These are phyloP conservation scores for Geranium brycei DNA, from an alignment of 345 rosid genomes.

Conservation along the genomic window DNA sequence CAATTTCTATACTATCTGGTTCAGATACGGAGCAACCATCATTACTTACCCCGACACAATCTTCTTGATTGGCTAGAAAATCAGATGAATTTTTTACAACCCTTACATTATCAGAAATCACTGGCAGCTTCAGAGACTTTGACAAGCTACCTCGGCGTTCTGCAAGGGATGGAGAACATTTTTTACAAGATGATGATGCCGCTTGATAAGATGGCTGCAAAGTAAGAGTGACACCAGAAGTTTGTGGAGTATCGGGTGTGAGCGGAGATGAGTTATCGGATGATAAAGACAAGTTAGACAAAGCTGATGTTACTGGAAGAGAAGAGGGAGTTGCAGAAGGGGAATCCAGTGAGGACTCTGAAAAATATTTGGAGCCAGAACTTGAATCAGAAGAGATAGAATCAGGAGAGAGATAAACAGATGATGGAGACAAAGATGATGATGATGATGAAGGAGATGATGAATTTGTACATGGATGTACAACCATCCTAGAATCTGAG, in stretches of 20 bases:
- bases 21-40: constrained; percentile 25
- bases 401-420: constrained; percentile 69
- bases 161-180: constrained; percentile 58
- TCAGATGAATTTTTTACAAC: constrained; percentile 14
- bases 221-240: constrained; percentile 20
- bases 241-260: constrained; percentile 19
- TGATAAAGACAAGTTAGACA: constrained; percentile 30
- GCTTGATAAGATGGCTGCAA: constrained; percentile 21
- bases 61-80: constrained; percentile 19
- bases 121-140: constrained; percentile 62
- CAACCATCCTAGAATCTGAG: constrained; percentile 90
- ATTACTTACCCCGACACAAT: constrained; percentile 16
- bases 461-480: constrained; percentile 25
- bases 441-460: constrained; percentile 43
- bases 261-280: constrained; percentile 30
- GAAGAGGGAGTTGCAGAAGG: constrained; percentile 46
- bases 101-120: constrained; percentile 30
- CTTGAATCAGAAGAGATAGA: constrained; percentile 62
- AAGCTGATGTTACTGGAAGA: constrained; percentile 13
- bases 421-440: constrained; percentile 53
- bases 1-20: constrained; percentile 30
- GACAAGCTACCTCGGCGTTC: constrained; percentile 75
- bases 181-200: constrained; percentile 29
- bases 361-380: constrained; percentile 38
- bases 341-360: constrained; percentile 58